phyloP scores from a whole-genome alignment of 192 early-diverging fungal species.

The Spinellus fusiger region DNA sequence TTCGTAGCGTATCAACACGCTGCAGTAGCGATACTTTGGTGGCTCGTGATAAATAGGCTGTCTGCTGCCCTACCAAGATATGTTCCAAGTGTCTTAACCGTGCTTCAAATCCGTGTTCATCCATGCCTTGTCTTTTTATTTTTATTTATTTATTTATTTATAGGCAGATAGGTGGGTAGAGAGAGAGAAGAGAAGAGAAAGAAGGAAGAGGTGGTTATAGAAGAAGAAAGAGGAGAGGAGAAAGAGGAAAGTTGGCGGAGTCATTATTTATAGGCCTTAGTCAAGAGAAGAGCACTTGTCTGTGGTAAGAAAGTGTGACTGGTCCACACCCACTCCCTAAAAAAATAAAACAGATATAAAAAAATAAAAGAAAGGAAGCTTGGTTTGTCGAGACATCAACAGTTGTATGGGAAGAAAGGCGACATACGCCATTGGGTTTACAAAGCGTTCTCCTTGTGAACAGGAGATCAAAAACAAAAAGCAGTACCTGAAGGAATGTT shows the following conservation, averaged over 20 bases:
- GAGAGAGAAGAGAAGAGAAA: not conserved
- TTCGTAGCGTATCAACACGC: conserved; percentile 17
- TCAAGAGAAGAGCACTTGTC: too few relatives aligned
- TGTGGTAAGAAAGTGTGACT: too few relatives aligned
- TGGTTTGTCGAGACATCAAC: not conserved
- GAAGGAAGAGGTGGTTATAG: not conserved
- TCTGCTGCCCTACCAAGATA: conserved; percentile 16
- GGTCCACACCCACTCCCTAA: too few relatives aligned
- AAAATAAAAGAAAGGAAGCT: not conserved
- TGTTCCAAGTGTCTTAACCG: conserved; percentile 24
- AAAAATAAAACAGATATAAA: too few relatives aligned
- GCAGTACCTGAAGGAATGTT: not conserved
- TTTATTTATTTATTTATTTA: not conserved
- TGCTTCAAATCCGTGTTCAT: conserved; percentile 29
- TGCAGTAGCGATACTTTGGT: conserved; percentile 1
- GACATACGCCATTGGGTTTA: conserved; percentile 21
- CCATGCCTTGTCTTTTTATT: conserved; percentile 7
- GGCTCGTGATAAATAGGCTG: not conserved
- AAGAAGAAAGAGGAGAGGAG: not conserved
- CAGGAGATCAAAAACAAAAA: conserved; percentile 12
- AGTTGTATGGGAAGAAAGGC: conserved; percentile 18
- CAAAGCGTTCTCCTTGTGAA: conserved; percentile 5
- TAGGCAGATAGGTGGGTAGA: not conserved
- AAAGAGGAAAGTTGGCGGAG: too few relatives aligned
- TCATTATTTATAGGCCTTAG: too few relatives aligned